Evolutionary conservation across 768 basidiomycete species (phyloP).

Genomic region (Hygrophoropsis aurantiaca): DNA sequence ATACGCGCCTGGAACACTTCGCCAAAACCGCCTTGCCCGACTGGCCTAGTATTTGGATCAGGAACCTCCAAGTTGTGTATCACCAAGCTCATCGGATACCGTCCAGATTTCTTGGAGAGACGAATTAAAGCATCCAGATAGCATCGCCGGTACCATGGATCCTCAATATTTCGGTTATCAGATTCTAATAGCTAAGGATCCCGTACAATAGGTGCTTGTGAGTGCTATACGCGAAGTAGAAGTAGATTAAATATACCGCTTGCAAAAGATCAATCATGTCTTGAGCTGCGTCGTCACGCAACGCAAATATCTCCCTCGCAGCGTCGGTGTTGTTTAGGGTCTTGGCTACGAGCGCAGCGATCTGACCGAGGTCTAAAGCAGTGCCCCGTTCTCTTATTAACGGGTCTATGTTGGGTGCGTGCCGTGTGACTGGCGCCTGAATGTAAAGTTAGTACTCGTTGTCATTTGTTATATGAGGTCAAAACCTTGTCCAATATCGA

Average conservation of each 20-base stretch:
- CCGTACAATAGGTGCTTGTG: too few species aligned
- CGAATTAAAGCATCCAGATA: conserved; percentile 28
- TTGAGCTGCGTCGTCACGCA: conserved; percentile 22
- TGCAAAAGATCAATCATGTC: conserved; percentile 26
- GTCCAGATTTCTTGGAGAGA: conserved; percentile 26
- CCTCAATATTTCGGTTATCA: conserved; percentile 20
- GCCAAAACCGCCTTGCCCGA: conserved; percentile 30
- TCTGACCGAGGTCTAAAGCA: conserved; percentile 18
- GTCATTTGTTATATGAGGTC: background rate
- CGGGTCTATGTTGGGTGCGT: conserved; percentile 20
- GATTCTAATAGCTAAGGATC: conserved; percentile 13
- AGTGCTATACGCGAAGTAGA: background rate
- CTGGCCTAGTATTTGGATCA: conserved; percentile 9
- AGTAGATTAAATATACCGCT: conserved; percentile 10
- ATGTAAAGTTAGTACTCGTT: conserved; percentile 1
- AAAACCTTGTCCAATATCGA: conserved; percentile 12
- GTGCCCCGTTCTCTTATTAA: conserved; percentile 11
- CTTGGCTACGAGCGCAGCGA: conserved; percentile 22
- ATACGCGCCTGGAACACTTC: conserved; percentile 29
- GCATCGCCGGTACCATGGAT: conserved; percentile 26
- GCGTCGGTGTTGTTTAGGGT: conserved; percentile 14
- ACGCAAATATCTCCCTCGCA: conserved; percentile 14
- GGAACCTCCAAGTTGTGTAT: conserved; percentile 16
- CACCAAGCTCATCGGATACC: conserved; percentile 26
- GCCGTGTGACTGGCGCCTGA: conserved; percentile 15